Evolutionary conservation across 2,329 filamentous ascomycete species (phyloP).

Genomic region (Botrytis elliptica): DNA sequence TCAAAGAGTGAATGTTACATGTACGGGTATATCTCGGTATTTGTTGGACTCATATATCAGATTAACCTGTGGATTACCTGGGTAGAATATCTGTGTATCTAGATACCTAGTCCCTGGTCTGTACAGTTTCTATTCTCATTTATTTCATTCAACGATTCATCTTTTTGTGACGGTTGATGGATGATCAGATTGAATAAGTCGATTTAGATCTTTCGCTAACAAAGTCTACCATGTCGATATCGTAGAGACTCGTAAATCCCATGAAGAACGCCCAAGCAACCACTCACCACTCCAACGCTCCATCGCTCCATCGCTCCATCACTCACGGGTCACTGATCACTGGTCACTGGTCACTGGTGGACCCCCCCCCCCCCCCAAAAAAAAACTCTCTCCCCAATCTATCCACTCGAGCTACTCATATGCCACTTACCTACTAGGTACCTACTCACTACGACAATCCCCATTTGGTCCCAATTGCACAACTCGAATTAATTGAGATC

Average conservation of each 20-base stretch:
- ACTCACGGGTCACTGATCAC: background rate
- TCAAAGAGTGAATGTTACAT: background rate
- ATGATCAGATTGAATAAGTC: background rate
- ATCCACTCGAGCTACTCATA: slow-evolving; percentile 18
- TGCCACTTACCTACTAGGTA: background rate
- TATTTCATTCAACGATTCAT: background rate
- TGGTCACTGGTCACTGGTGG: too few species aligned
- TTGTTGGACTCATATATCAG: background rate
- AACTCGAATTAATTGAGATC: slow-evolving; percentile 19
- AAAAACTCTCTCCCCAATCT: background rate
- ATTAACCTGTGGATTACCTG: background rate
- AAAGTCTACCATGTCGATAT: background rate
- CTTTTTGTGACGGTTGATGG: background rate
- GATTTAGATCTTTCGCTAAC: background rate
- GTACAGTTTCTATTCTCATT: too few species aligned
- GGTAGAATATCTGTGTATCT: background rate
- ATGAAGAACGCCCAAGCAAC: background rate
- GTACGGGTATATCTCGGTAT: background rate
- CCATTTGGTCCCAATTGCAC: slow-evolving; percentile 14
- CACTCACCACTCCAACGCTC: background rate
- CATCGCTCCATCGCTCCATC: background rate
- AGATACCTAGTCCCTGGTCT: too few species aligned
- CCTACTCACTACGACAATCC: background rate
- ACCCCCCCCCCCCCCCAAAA: background rate
- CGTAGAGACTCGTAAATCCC: background rate